phyloP scores from a whole-genome alignment of 2,329 filamentous ascomycete species.

The Fusarium sp. region DNA sequence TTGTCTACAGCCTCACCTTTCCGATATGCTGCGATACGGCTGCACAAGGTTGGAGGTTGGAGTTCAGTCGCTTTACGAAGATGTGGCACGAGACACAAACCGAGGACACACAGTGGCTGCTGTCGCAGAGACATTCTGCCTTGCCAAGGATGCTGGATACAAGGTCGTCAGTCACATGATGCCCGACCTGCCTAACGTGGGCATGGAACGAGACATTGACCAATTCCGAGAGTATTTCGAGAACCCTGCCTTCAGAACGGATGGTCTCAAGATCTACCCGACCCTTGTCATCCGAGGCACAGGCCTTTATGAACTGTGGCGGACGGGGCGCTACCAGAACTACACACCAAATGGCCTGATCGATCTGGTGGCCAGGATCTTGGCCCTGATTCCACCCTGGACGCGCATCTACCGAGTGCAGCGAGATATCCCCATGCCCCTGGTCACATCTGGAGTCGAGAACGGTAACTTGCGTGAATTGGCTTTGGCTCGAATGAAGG shows the following conservation, averaged over 20 bases:
- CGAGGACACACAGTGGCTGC: slow-evolving; percentile 95
- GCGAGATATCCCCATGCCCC: slow-evolving; percentile 98
- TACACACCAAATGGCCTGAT: slow-evolving; percentile 98
- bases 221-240: slow-evolving; percentile 99
- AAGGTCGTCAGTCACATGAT: slow-evolving; percentile 99
- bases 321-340: slow-evolving; percentile 96
- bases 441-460: slow-evolving; percentile 98
- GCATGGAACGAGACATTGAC: slow-evolving; percentile 96
- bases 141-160: slow-evolving; percentile 98
- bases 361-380: slow-evolving; percentile 94
- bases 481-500: slow-evolving; percentile 97
- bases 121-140: slow-evolving; percentile 94
- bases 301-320: slow-evolving; percentile 96
- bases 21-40: slow-evolving; percentile 96
- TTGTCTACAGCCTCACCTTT: slow-evolving; percentile 93
- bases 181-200: slow-evolving; percentile 97
- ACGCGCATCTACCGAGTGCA: slow-evolving; percentile 98
- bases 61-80: slow-evolving; percentile 96
- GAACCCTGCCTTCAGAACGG: slow-evolving; percentile 94
- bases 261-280: slow-evolving; percentile 97
- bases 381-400: slow-evolving; percentile 96
- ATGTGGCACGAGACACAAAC: slow-evolving; percentile 98
- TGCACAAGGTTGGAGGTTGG: slow-evolving; percentile 95
- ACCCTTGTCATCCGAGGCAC: slow-evolving; percentile 97
- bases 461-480: slow-evolving; percentile 96